Base-by-base conservation (phyloP, 2,329 filamentous ascomycete genomes). In the Hypoxylon sp. region DNA sequence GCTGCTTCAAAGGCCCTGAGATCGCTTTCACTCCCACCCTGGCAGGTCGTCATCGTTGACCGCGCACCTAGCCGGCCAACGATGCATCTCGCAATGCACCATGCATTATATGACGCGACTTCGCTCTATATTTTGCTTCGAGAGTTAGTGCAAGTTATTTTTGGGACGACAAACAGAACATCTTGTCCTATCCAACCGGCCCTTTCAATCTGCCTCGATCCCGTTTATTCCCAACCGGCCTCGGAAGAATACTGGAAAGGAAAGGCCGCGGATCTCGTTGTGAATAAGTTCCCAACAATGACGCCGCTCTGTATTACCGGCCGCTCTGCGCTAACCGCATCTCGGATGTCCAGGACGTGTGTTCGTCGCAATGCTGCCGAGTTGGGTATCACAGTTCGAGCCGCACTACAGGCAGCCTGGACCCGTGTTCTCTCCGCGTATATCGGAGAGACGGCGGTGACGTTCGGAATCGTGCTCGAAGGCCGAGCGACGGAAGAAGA, bases 91-190 rank as follows among this genome's bases (percentile, higher is more conserved):
- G 77, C 82, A 1, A 84, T 94, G 2, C 91, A 97, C 70, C 95
- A 98, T 80, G 92, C 92, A 0, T 82, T 98, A 0, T 98, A 97
- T 72, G 95, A 98, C 81, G 95, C 94, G 0, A 85, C 89, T 44
- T 94, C 93, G 7, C 81, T 98, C 10, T 83, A 87, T 2, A 75
- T 84, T 0, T 85, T 98, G 0, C 79, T 97, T 1, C 75, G 82
- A 0, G 88, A 91, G 72, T 82, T 97, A 11, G 70, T 74, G 0
- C 54, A 51, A 1, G 35, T 77, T 6, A 42, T 85, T 4, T 59
- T 71, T 2, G 74, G 74, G 6, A 50, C 63, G 7, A 20, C 66
- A 4, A 56, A 72, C 1, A 14, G 35, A 3, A n/a, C 57, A 11
- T 48, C 58, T 4, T 42, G 57, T 0, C 50, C 64, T 0, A 76